Conservation (phyloP, 805 yeast genomes). For the Groenewaldozyma tartarivorans region DNA sequence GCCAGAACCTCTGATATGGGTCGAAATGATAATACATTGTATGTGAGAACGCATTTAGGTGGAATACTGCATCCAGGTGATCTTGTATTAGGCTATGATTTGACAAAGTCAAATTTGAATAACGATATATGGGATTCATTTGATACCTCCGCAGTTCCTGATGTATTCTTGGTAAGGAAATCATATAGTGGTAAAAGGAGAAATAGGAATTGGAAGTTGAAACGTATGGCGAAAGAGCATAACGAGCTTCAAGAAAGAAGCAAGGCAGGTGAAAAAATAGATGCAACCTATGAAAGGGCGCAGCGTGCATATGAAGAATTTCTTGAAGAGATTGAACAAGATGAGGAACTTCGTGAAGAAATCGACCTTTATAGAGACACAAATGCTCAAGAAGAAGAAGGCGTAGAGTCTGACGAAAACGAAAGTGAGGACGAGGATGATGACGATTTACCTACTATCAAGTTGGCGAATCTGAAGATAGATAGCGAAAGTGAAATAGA, state of each 20-base stretch:
- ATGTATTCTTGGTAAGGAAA: slow-evolving; percentile 59
- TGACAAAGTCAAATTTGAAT: slow-evolving; percentile 80
- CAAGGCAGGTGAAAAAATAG: slow-evolving; percentile 65
- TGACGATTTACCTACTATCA: slow-evolving; percentile 11
- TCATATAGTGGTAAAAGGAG: slow-evolving; percentile 13
- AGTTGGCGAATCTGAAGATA: slow-evolving; percentile 8
- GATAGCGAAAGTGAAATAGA: slow-evolving; percentile 5
- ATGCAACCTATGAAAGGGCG: slow-evolving; percentile 80
- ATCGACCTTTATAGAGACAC: slow-evolving; percentile 48
- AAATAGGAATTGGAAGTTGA: slow-evolving; percentile 34
- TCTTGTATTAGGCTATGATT: slow-evolving; percentile 82
- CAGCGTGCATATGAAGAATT: slow-evolving; percentile 19
- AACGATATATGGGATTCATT: slow-evolving; percentile 72
- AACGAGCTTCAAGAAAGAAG: slow-evolving; percentile 70
- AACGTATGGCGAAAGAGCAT: slow-evolving; percentile 97
- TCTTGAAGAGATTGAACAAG: slow-evolving; percentile 19
- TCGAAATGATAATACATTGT: slow-evolving; percentile 69
- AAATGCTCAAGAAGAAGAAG: slow-evolving; percentile 23
- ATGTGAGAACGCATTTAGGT: slow-evolving; percentile 86
- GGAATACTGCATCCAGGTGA: slow-evolving; percentile 95
- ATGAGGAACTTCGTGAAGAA: slow-evolving; percentile 45
- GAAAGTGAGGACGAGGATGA: slow-evolving; percentile 11
- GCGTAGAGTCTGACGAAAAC: slow-evolving; percentile 11
- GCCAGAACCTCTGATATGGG: slow-evolving; percentile 73
- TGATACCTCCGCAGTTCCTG: slow-evolving; percentile 59